Percentiles rank a stretch among this genome's conserved stretches.
Conservation (phyloP, 2,329 filamentous ascomycete genomes). For the Xylariaceae sp. region DNA sequence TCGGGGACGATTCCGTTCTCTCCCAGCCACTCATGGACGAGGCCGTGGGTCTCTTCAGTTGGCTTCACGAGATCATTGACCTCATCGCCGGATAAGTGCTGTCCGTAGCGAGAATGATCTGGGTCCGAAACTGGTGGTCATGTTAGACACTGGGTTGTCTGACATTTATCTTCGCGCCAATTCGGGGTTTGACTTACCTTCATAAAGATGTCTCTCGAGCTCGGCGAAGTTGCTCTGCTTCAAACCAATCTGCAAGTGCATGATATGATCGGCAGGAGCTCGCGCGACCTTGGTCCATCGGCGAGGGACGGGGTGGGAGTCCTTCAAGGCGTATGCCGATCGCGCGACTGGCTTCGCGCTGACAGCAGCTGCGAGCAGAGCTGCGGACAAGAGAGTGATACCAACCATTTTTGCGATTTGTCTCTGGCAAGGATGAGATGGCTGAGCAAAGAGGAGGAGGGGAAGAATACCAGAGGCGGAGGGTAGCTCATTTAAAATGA, state of each 20-base stretch:
- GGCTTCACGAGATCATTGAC: slow-evolving; percentile 53
- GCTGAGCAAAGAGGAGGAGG: not conserved
- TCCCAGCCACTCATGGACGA: slow-evolving; percentile 53
- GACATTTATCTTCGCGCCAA: not conserved
- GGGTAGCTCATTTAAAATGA: not conserved
- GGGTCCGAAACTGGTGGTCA: slow-evolving; percentile 45
- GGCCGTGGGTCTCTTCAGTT: slow-evolving; percentile 44
- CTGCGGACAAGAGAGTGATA: slow-evolving; percentile 23
- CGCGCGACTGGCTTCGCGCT: slow-evolving; percentile 24
- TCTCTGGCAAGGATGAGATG: not conserved
- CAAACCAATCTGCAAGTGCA: slow-evolving; percentile 55
- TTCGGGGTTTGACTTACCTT: slow-evolving; percentile 20
- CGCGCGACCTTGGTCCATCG: slow-evolving; percentile 46
- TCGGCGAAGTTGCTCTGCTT: slow-evolving; percentile 54
- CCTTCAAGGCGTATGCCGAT: slow-evolving; percentile 43
- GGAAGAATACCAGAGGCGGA: not conserved
- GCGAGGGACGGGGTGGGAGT: slow-evolving; percentile 48
- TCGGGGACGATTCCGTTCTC: slow-evolving; percentile 46
- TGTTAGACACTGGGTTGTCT: not conserved
- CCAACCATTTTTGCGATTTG: slow-evolving; percentile 23
- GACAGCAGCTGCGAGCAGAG: slow-evolving; percentile 21
- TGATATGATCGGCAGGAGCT: slow-evolving; percentile 44
- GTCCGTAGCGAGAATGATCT: slow-evolving; percentile 49
- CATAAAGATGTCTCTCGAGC: slow-evolving; percentile 49
- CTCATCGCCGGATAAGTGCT: slow-evolving; percentile 48